Percentiles rank a stretch among this genome's conserved stretches.
Evolutionary conservation across 768 basidiomycete species (phyloP).

Genomic region (Kwoniella mangroviensis): DNA sequence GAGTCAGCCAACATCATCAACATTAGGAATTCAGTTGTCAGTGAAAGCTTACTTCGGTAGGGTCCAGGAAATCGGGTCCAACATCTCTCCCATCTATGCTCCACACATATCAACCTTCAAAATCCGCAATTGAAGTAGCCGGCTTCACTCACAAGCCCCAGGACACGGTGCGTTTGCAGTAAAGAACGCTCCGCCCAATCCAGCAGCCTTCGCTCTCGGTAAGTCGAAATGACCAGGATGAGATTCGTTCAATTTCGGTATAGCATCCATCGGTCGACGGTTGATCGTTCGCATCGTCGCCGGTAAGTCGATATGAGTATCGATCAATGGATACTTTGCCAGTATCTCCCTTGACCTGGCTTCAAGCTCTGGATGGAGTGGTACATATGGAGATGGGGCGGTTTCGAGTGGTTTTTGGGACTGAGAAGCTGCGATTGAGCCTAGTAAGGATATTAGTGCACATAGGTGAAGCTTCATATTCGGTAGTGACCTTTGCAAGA

Average conservation of each 20-base stretch:
- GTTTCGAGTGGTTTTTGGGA: neutral
- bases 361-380: conserved; percentile 13
- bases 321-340: conserved; percentile 22
- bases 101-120: neutral
- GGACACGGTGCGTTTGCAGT: conserved; percentile 22
- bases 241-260: conserved; percentile 4
- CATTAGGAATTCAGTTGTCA: neutral
- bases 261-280: conserved; percentile 19
- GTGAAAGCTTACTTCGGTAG: conserved; percentile 16
- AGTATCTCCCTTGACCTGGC: conserved; percentile 10
- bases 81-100: conserved; percentile 16
- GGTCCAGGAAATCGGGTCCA: conserved; percentile 19
- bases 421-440: neutral
- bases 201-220: conserved; percentile 15
- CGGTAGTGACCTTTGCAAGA: neutral
- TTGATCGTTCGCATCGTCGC: conserved; percentile 10
- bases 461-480: neutral
- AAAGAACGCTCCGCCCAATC: conserved; percentile 15
- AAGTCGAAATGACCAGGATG: conserved; percentile 25
- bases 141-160: conserved; percentile 5
- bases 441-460: neutral
- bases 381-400: conserved; percentile 2
- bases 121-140: neutral
- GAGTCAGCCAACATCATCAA: neutral
- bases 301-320: conserved; percentile 24